Conservation (phyloP, 1,139 yeast species). For the Wickerhamomyces sp. region DNA sequence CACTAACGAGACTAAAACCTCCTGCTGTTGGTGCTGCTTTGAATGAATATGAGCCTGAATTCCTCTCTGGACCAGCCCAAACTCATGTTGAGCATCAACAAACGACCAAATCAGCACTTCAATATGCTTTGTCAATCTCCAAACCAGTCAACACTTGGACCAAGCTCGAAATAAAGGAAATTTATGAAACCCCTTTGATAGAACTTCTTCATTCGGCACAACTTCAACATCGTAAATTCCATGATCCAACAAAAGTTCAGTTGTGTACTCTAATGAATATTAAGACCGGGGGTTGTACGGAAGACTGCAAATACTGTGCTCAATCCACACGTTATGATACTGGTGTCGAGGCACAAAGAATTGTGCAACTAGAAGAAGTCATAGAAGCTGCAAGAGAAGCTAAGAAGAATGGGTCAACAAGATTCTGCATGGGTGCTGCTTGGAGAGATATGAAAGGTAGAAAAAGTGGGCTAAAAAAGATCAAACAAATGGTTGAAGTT, state of each 20-base stretch:
- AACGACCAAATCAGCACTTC: slow-evolving; percentile 6
- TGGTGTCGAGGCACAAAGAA: slow-evolving; percentile 63
- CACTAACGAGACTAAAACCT: background rate
- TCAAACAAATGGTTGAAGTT: slow-evolving; percentile 59
- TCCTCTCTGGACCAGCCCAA: no score
- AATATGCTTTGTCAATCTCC: slow-evolving; percentile 25
- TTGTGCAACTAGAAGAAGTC: slow-evolving; percentile 58
- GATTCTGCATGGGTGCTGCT: slow-evolving; percentile 86
- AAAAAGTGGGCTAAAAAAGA: slow-evolving; percentile 59
- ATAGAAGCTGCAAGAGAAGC: slow-evolving; percentile 62
- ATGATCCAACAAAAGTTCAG: slow-evolving; percentile 68
- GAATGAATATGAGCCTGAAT: slow-evolving; percentile 3
- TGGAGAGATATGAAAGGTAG: slow-evolving; percentile 86
- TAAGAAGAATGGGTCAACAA: slow-evolving; percentile 64
- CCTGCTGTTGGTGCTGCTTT: slow-evolving; percentile 2
- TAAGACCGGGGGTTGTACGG: slow-evolving; percentile 79
- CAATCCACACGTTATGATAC: slow-evolving; percentile 68
- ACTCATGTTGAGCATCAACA: no score
- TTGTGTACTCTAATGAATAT: slow-evolving; percentile 71
- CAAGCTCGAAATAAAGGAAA: slow-evolving; percentile 49
- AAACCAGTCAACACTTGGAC: slow-evolving; percentile 56
- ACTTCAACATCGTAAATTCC: slow-evolving; percentile 59
- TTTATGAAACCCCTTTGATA: slow-evolving; percentile 62
- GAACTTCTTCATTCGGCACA: slow-evolving; percentile 63
- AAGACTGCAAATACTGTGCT: slow-evolving; percentile 78